phyloP scores from a whole-genome alignment of 1,284 basidiomycete species.

The Naganishia cerealis region DNA sequence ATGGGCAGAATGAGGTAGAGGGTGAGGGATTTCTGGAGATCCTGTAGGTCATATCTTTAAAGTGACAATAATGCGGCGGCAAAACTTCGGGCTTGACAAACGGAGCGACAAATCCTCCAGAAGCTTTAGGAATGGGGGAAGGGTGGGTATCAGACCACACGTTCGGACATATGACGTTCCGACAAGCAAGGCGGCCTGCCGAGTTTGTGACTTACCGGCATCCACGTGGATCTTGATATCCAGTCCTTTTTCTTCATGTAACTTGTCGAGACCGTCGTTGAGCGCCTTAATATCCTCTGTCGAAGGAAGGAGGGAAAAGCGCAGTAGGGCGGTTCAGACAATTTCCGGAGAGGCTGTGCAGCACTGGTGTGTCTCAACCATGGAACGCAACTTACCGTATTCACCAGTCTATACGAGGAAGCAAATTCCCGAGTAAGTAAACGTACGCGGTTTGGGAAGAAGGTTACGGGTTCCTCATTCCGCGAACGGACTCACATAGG shows the following conservation, averaged over 20 bases:
- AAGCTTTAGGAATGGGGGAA: conserved; percentile 34
- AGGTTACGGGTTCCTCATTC: too few relatives aligned
- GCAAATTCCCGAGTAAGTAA: too few relatives aligned
- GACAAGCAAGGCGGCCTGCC: neutral
- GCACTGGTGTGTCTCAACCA: neutral
- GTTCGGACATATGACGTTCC: neutral
- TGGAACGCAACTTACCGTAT: conserved; percentile 13
- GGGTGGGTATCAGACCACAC: neutral
- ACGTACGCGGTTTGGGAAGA: too few relatives aligned
- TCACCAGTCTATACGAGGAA: conserved; percentile 17
- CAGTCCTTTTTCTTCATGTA: conserved; percentile 45
- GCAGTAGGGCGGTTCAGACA: neutral
- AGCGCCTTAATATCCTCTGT: conserved; percentile 45
- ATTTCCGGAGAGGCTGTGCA: neutral
- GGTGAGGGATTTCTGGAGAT: too few relatives aligned
- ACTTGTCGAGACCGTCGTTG: conserved; percentile 43
- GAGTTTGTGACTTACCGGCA: conserved; percentile 10
- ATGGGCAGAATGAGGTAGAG: conserved; percentile 3
- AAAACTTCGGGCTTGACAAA: conserved; percentile 45
- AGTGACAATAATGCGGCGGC: too few relatives aligned
- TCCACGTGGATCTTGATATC: conserved; percentile 49
- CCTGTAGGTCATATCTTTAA: too few relatives aligned
- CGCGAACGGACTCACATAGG: conserved; percentile 4
- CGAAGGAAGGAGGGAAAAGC: neutral
- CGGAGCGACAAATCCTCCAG: conserved; percentile 51